Base-by-base conservation (phyloP, 805 yeast species). In the Teunomyces aglyptinius region DNA sequence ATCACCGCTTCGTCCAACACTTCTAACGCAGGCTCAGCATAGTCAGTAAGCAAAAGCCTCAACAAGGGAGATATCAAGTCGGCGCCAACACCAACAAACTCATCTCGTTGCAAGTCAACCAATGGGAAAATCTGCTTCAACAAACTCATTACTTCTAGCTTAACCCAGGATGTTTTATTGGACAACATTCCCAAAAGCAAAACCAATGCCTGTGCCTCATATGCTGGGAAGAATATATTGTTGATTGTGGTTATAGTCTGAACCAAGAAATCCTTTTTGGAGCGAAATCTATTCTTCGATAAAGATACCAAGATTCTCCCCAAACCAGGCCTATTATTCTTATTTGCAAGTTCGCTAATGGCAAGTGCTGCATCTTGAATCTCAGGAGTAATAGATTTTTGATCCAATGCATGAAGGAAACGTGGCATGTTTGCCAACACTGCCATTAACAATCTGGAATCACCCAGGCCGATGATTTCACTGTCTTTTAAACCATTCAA, bases 41-140 rank as follows among this genome's bases (percentile, higher is more conserved):
- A 85, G 33, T 90, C 96, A 0, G 97, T 90, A 52, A 88, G 75
- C 44, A 80, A 64, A 20, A 94, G 71, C 45, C 98, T 75, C 53
- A 94, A 71, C 42, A 95, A 70, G 2, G 99, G 99, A 1, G 96
- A 86, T 5, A 94, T 88, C 44, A 94, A 70, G 60, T 94, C 99
- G 0, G 99, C 98, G 4, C 99, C 99, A 32, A 89, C 85, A 1
- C 96, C 95, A 24, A 80, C 76, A 60, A 90, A 90, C 56, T 86
- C 96, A 15, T 85, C 88, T 31, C 85, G 70, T 38, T 81, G 82
- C 44, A 91, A 70, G 58, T 94, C 91, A 12, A 90, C 83, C 49
- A 80, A 72, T 1, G 96, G 91, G 51, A 95, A 77, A 6, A 94
- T 63, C 41, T 82, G 79, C 56, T 85, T 84, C 52, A 94, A 73